Conservation (phyloP, 1,139 yeast species). For the Protomyces inouyei region DNA sequence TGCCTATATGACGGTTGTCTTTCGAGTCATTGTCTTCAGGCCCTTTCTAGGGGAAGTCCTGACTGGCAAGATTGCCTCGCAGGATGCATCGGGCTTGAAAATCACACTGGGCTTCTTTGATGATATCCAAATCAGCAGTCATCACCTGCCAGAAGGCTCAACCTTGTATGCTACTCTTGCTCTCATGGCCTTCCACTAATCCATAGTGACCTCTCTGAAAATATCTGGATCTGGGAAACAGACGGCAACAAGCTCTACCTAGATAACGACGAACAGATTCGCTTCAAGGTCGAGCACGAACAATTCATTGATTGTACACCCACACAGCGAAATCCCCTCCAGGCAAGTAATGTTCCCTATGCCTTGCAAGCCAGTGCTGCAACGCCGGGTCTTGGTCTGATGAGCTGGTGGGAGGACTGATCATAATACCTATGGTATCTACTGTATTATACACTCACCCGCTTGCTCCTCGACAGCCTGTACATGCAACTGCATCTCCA, state of each 20-base stretch:
- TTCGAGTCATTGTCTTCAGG: slow-evolving; percentile 76
- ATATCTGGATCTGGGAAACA: slow-evolving; percentile 88
- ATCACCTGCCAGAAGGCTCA: slow-evolving; percentile 73
- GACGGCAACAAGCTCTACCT: slow-evolving; percentile 68
- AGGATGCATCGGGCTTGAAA: slow-evolving; percentile 72
- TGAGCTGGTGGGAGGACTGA: slow-evolving; percentile 29
- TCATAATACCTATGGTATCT: neutral
- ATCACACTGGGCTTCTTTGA: slow-evolving; percentile 80
- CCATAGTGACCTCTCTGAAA: slow-evolving; percentile 49
- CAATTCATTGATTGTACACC: slow-evolving; percentile 73
- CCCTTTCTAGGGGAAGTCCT: slow-evolving; percentile 94
- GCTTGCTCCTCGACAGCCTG: neutral
- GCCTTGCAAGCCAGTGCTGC: slow-evolving; percentile 23
- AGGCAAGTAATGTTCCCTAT: slow-evolving; percentile 18
- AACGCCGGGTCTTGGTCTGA: slow-evolving; percentile 28
- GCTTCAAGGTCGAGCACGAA: slow-evolving; percentile 88
- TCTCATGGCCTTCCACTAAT: neutral
- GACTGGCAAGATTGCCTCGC: slow-evolving; percentile 87
- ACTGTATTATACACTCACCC: neutral
- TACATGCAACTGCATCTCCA: slow-evolving; percentile 11
- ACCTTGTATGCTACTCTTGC: slow-evolving; percentile 41
- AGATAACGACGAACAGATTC: slow-evolving; percentile 83
- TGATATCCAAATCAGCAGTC: slow-evolving; percentile 82
- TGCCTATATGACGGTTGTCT: slow-evolving; percentile 45
- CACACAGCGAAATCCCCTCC: slow-evolving; percentile 5